Percentiles rank a stretch among this genome's conserved stretches.
Evolutionary conservation across 208 protist species (phyloP).

Genomic region (Acanthamoeba castellanii): DNA sequence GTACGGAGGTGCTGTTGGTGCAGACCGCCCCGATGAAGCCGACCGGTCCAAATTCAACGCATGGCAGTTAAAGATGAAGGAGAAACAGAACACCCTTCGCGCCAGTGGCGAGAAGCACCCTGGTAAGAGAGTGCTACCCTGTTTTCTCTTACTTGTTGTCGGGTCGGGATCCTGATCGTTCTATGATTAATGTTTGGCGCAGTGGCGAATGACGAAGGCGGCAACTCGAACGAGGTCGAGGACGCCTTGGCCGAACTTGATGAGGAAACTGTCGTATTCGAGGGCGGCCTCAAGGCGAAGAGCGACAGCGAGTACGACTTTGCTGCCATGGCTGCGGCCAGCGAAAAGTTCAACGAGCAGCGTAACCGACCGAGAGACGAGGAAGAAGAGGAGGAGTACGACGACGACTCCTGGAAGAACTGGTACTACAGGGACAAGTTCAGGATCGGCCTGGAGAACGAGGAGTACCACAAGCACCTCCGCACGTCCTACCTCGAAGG

Average conservation of each 20-base stretch:
- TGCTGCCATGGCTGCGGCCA: conserved; percentile 9
- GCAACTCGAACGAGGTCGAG: conserved; percentile 46
- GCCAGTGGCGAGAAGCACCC: conserved; percentile 12
- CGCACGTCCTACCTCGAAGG: conserved; percentile 83
- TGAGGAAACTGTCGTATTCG: conserved; percentile 59
- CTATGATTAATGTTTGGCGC: neutral
- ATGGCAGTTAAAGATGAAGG: conserved; percentile 52
- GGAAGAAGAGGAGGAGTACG: conserved; percentile 73
- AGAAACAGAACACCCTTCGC: conserved; percentile 37
- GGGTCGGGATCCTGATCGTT: too few relatives aligned
- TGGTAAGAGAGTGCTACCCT: neutral
- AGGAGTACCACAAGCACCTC: conserved; percentile 77
- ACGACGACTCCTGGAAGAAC: conserved; percentile 78
- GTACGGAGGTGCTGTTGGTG: too few relatives aligned
- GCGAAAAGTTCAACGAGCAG: conserved; percentile 36
- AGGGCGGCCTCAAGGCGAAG: conserved; percentile 23
- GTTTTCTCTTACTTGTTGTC: neutral
- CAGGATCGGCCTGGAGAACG: conserved; percentile 70
- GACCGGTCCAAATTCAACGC: conserved; percentile 55
- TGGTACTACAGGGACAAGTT: conserved; percentile 83
- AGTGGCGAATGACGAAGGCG: neutral
- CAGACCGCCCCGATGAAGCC: neutral
- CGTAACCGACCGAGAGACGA: neutral
- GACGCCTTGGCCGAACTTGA: conserved; percentile 66
- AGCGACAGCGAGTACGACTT: conserved; percentile 6